phyloP scores from a whole-genome alignment of 2,329 filamentous ascomycete species.

The Rutstroemia sp. region DNA sequence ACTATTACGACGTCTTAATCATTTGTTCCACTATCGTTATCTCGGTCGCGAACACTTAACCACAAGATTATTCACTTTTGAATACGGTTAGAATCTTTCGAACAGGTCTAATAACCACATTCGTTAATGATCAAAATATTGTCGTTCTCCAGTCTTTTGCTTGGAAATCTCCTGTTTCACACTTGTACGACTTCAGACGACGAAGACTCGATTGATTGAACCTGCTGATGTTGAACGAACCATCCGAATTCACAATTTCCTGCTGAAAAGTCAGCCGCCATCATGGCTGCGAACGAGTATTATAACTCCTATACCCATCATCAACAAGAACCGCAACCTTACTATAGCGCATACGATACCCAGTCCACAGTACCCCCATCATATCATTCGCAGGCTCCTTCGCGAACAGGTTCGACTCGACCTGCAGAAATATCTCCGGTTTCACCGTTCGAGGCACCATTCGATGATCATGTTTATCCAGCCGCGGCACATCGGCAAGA shows the following conservation, averaged over 20 bases:
- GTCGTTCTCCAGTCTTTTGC: neutral
- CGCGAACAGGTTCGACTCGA: constrained; percentile 12
- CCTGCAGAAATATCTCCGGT: constrained; percentile 23
- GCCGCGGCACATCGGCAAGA: constrained; percentile 27
- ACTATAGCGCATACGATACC: constrained; percentile 15
- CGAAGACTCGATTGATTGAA: neutral
- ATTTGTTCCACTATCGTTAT: neutral
- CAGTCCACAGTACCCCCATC: constrained; percentile 16
- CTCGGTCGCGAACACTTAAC: neutral
- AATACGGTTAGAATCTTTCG: neutral
- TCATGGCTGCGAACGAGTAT: constrained; percentile 28
- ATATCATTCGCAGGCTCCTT: constrained; percentile 22
- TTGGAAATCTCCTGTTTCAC: constrained; percentile 7
- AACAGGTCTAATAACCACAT: neutral
- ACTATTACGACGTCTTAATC: neutral
- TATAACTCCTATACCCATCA: constrained; percentile 21
- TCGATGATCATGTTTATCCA: constrained; percentile 61
- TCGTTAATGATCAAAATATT: neutral
- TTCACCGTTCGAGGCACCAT: constrained; percentile 58
- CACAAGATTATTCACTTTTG: neutral
- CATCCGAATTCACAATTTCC: neutral
- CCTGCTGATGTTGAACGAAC: neutral
- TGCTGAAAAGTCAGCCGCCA: neutral
- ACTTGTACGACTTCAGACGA: constrained; percentile 4
- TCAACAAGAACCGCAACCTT: constrained; percentile 12